Base-by-base conservation (phyloP, 768 basidiomycete genomes). In the Tylopilus balloui region DNA sequence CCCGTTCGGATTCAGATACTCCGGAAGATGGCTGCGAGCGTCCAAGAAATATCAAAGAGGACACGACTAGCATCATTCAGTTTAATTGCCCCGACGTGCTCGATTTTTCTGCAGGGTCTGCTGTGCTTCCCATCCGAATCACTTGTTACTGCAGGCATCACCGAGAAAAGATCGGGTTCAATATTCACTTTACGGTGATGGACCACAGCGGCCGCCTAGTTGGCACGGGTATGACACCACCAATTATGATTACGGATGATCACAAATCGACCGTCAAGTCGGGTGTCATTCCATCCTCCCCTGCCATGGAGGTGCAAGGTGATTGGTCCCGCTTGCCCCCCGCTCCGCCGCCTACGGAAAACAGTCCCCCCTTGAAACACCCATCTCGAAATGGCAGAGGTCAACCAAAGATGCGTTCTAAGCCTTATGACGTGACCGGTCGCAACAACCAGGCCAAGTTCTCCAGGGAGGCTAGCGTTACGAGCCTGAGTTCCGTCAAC, bases 121-220 rank as follows among this genome's bases (percentile, higher is more conserved):
- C 84, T 21, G 78, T 89, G 17, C 75, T 99, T n/a, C 95, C 95
- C 8, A 82, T 96, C 31, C 82, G 96, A 39, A 91, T 99, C 52
- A 95, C 95, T 7, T 99, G 96, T 69, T 99, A 99, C 67, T 98
- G 96, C 58, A 84, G 95, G 44, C 96, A 98, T 74, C 95, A 99
- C 71, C 86, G 92, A 52, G 96, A 99, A 71, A 97, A 96, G 70
- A 74, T 86, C 31, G 96, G 96, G 3, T 98, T 97, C 69, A 85
- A 87, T 63, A 83, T 98, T 51, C 85, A 88, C 56, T 87, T 97
- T 65, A 81, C 83, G 17, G 79, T 99, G 75, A 78, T 83, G 64
- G 90, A 96, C 58, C 73, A 83, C 58, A 73, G 71, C 21, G 94
- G 93, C 3, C 79, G 86, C 19, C 69, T 91, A 41, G 81, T 98